Conservation (phyloP, 163 green algal species). For the Scenedesmus sp. region DNA sequence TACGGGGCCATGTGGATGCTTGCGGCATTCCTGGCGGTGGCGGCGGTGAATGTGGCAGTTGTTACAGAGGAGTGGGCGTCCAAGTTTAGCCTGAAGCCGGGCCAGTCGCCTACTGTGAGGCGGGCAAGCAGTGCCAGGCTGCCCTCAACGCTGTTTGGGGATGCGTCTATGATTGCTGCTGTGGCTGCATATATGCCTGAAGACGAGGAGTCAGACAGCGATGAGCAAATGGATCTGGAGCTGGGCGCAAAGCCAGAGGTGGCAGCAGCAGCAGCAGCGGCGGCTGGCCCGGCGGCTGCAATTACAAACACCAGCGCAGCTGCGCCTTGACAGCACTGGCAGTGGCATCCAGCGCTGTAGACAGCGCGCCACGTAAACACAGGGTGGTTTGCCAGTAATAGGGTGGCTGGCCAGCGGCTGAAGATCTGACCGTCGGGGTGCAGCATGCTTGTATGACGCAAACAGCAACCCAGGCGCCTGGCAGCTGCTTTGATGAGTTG, state of each 20-base stretch:
- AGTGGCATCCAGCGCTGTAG: too few relatives aligned
- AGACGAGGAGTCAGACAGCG: not conserved
- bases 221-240: not conserved
- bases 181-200: not conserved
- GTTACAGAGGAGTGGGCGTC: not conserved
- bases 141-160: not conserved
- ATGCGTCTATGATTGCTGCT: constrained; percentile 10
- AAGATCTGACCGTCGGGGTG: too few relatives aligned
- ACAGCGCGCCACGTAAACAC: too few relatives aligned
- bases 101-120: not conserved
- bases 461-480: too few relatives aligned
- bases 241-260: not conserved
- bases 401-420: too few relatives aligned
- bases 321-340: not conserved
- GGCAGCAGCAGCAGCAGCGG: not conserved
- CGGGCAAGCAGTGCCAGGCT: not conserved
- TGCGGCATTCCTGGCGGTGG: constrained; percentile 25
- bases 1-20: constrained; percentile 45
- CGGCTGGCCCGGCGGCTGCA: not conserved
- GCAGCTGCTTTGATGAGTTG: too few relatives aligned
- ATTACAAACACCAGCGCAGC: not conserved
- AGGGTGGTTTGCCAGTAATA: too few relatives aligned
- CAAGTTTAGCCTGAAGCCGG: constrained; percentile 31
- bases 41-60: not conserved
- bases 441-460: too few relatives aligned